These are phyloP conservation scores for Seminavis robusta DNA, from an alignment of 108 stramenopile genomes.

Conservation along the genomic window DNA sequence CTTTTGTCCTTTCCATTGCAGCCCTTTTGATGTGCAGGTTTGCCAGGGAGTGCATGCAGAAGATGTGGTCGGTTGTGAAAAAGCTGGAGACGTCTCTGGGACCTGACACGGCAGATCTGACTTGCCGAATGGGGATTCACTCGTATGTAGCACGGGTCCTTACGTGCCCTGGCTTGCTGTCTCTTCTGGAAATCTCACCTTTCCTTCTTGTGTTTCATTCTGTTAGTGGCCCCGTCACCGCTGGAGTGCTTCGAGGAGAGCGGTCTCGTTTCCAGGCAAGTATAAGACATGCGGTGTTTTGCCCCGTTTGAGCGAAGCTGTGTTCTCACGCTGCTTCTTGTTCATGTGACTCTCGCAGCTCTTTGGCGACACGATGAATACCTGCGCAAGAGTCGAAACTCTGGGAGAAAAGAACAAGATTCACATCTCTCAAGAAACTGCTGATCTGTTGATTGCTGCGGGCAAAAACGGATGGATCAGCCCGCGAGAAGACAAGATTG, in stretches of 20 bases:
- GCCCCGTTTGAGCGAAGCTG: too few species aligned
- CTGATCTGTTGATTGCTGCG: conserved; percentile 17
- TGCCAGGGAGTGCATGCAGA: conserved; percentile 21
- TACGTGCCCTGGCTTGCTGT: too few species aligned
- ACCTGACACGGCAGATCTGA: conserved; percentile 23
- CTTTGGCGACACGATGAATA: conserved; percentile 33
- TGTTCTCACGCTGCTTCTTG: too few species aligned
- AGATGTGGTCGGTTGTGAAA: conserved; percentile 4
- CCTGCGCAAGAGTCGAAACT: conserved; percentile 24
- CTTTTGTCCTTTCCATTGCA: too few species aligned
- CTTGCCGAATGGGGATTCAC: conserved; percentile 13
- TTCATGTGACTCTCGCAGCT: too few species aligned
- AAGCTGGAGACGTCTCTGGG: conserved; percentile 21
- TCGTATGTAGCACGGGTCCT: too few species aligned
- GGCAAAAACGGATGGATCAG: conserved; percentile 28
- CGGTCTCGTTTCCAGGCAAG: conserved; percentile 31
- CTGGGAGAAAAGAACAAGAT: conserved; percentile 22
- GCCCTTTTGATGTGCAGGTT: conserved; percentile 26
- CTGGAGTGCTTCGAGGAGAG: conserved; percentile 32
- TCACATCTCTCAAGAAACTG: conserved; percentile 27
- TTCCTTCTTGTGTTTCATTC: too few species aligned
- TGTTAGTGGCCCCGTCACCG: conserved; percentile 43
- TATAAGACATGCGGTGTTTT: too few species aligned
- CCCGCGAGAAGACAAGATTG: conserved; percentile 11
- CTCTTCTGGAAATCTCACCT: too few species aligned